These are phyloP conservation scores for Flaveria sonorensis DNA, from an alignment of 129 eudicot genomes.

Conservation along the genomic window DNA sequence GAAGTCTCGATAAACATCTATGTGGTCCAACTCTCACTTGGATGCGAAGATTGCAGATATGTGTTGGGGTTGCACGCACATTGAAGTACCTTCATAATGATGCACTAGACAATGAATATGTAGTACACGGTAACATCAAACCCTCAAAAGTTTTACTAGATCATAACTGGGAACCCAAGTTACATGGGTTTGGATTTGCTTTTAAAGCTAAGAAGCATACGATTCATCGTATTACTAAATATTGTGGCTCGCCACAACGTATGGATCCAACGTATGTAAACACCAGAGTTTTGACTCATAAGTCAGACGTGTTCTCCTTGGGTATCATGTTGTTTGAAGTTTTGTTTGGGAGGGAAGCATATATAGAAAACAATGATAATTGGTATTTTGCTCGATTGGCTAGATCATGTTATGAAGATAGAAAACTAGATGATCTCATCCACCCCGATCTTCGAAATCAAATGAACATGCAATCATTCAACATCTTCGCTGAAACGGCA, in stretches of 20 bases:
- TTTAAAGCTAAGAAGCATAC: not conserved
- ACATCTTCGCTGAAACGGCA: not conserved
- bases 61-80: not conserved
- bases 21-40: not conserved
- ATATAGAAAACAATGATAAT: not conserved
- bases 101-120: not conserved
- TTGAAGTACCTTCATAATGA: not conserved
- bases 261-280: not conserved
- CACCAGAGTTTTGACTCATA: not conserved
- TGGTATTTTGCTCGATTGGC: constrained; percentile 10
- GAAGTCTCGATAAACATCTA: not conserved
- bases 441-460: not conserved
- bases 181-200: not conserved
- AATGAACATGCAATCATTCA: not conserved
- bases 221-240: not conserved
- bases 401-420: not conserved
- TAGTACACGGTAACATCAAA: not conserved
- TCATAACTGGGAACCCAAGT: not conserved
- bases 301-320: not conserved
- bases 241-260: not conserved
- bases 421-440: not conserved
- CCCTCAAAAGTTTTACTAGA: not conserved
- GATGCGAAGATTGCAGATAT: not conserved
- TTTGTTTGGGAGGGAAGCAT: not conserved
- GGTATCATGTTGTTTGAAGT: not conserved